Conservation (phyloP, 306 rosid genomes). For the Acacia acuminata region DNA sequence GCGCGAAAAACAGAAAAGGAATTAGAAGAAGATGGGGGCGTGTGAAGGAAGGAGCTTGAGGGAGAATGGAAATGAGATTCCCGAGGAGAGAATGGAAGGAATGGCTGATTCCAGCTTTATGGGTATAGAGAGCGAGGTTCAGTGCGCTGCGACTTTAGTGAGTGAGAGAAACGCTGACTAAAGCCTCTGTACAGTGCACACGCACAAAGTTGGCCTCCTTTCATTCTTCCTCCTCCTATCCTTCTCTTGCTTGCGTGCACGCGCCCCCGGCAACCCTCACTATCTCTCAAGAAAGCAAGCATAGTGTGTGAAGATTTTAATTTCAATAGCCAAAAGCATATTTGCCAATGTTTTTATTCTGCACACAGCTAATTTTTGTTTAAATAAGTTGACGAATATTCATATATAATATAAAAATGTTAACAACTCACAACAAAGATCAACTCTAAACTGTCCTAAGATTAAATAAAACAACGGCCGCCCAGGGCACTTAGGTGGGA, state of each 20-base stretch:
- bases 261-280: constrained; percentile 23
- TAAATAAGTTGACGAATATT: too few species aligned
- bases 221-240: background rate
- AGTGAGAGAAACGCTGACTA: background rate
- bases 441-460: too few species aligned
- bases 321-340: too few species aligned
- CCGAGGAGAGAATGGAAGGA: constrained; percentile 21
- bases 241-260: constrained; percentile 23
- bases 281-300: too few species aligned
- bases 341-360: too few species aligned
- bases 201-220: background rate
- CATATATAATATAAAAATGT: too few species aligned
- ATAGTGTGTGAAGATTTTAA: too few species aligned
- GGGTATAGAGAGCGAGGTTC: background rate
- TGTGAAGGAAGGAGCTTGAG: constrained; percentile 39
- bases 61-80: constrained; percentile 37
- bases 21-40: background rate
- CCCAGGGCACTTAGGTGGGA: too few species aligned
- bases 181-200: background rate
- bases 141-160: constrained; percentile 32
- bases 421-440: too few species aligned
- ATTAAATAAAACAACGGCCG: too few species aligned
- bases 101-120: constrained; percentile 31
- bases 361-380: too few species aligned
- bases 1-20: constrained; percentile 29